phyloP scores from a whole-genome alignment of 2,329 filamentous ascomycete species.

The Nemania serpens region DNA sequence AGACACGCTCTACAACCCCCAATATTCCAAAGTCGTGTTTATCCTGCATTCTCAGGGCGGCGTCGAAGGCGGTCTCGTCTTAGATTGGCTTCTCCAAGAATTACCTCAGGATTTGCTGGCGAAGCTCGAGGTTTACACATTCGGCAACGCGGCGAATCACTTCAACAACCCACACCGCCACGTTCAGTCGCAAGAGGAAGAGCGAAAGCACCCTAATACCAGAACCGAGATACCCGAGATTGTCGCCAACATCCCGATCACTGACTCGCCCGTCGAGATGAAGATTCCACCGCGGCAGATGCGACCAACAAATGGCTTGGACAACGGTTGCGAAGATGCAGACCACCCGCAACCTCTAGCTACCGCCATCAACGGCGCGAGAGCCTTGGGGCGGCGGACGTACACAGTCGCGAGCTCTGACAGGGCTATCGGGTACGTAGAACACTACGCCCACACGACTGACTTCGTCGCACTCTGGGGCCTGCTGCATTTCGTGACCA shows the following conservation, averaged over 20 bases:
- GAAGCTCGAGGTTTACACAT: constrained; percentile 78
- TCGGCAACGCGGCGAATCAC: constrained; percentile 78
- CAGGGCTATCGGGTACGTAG: constrained; percentile 69
- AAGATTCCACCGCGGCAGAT: constrained; percentile 24
- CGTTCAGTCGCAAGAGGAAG: constrained; percentile 48
- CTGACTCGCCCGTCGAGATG: constrained; percentile 39
- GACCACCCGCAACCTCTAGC: constrained; percentile 43
- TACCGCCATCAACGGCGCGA: constrained; percentile 34
- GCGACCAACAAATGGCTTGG: constrained; percentile 24
- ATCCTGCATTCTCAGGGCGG: constrained; percentile 79
- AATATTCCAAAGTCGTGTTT: constrained; percentile 71
- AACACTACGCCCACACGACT: constrained; percentile 76
- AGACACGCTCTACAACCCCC: constrained; percentile 63
- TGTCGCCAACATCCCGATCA: constrained; percentile 44
- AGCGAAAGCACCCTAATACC: constrained; percentile 42
- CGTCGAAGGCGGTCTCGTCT: constrained; percentile 72
- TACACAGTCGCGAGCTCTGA: constrained; percentile 44
- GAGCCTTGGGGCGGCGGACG: constrained; percentile 12
- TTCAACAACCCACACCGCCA: constrained; percentile 76
- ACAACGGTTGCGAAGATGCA: constrained; percentile 11
- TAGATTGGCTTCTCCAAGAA: constrained; percentile 79
- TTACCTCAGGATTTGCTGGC: constrained; percentile 66
- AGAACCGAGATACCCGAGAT: constrained; percentile 42
- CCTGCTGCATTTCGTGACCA: constrained; percentile 68
- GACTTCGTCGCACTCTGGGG: constrained; percentile 80